Percentiles rank a stretch among this genome's conserved stretches.
Evolutionary conservation across 2,329 filamentous ascomycete species (phyloP).

Genomic region (Colletotrichum abscissum): DNA sequence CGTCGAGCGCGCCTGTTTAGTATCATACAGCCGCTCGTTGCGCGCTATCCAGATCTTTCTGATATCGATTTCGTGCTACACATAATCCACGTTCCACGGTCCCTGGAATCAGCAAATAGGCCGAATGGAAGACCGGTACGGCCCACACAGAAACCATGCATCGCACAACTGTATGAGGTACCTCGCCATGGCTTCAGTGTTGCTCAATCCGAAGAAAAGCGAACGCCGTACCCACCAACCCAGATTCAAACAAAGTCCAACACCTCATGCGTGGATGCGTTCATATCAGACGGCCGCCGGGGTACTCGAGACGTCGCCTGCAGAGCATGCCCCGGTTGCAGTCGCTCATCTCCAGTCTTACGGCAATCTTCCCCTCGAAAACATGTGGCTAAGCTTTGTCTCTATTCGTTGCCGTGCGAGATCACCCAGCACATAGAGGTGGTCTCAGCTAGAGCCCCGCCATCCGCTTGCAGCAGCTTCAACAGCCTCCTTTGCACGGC

Average conservation of each 20-base stretch:
- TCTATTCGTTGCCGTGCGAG: constrained; percentile 29
- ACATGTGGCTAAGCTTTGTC: constrained; percentile 28
- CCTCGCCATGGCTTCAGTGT: neutral
- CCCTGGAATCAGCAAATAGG: constrained; percentile 2
- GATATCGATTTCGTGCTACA: constrained; percentile 22
- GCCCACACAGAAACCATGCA: neutral
- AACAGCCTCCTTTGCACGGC: constrained; percentile 24
- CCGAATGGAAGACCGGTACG: neutral
- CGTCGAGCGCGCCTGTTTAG: neutral
- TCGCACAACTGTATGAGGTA: neutral
- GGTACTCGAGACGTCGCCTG: neutral
- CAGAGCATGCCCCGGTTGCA: constrained; percentile 24
- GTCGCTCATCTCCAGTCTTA: constrained; percentile 10
- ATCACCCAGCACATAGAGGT: constrained; percentile 17
- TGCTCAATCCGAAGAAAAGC: neutral
- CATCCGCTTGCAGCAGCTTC: constrained; percentile 26
- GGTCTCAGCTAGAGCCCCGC: constrained; percentile 23
- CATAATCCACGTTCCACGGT: constrained; percentile 12
- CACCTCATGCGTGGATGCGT: neutral
- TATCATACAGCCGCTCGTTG: constrained; percentile 7
- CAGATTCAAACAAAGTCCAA: neutral
- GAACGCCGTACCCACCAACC: neutral
- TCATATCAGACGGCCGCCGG: too few species aligned
- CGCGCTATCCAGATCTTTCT: constrained; percentile 19
- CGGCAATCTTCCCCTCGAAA: constrained; percentile 11